phyloP scores from a whole-genome alignment of 768 basidiomycete genomes.

The Chlorophyllum brunneum region DNA sequence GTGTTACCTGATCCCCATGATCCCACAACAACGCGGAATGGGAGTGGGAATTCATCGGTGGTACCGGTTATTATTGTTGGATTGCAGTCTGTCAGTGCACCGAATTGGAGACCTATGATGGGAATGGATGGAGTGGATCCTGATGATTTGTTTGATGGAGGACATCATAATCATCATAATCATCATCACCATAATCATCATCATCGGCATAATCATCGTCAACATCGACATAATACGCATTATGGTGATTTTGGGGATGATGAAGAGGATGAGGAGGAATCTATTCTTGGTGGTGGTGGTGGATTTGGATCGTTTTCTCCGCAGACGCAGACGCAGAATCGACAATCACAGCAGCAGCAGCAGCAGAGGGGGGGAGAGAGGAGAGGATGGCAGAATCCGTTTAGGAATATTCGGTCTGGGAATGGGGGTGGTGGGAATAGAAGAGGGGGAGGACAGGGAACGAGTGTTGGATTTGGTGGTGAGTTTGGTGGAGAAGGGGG shows the following conservation, averaged over 20 bases:
- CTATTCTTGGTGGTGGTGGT: conserved; percentile 5
- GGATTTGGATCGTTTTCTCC: conserved; percentile 5
- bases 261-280: conserved; percentile 12
- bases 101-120: conserved; percentile 24
- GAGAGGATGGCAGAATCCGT: conserved; percentile 51
- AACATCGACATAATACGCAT: not conserved
- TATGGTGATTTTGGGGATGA: conserved; percentile 5
- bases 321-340: not conserved
- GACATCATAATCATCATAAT: not conserved
- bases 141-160: conserved; percentile 17
- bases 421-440: not conserved
- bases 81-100: conserved; percentile 64
- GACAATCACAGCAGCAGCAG: not conserved
- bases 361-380: conserved; percentile 7
- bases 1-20: conserved; percentile 12
- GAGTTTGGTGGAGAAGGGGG: conserved; percentile 1
- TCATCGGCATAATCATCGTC: not conserved
- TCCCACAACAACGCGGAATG: no score
- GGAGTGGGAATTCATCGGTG: conserved; percentile 42
- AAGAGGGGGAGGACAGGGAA: not conserved
- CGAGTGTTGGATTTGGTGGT: conserved; percentile 22
- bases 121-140: conserved; percentile 19
- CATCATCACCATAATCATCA: not conserved
- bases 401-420: conserved; percentile 50
- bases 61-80: conserved; percentile 85